Conservation (phyloP, 2,329 filamentous ascomycete species). For the Ophiosphaerella korrae region DNA sequence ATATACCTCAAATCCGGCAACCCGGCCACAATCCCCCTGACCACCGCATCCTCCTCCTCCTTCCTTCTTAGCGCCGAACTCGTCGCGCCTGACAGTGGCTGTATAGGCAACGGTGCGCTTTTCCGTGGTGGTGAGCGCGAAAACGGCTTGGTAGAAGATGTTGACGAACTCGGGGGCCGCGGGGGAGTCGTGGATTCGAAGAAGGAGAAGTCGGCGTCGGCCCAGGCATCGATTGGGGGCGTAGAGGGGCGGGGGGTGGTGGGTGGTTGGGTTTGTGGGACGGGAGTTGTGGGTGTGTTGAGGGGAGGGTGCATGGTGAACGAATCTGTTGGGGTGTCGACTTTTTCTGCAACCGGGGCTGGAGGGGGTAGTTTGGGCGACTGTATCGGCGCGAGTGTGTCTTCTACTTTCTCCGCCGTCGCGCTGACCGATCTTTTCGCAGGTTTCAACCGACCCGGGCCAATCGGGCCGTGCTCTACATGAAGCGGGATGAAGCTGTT, state of each 20-base stretch:
- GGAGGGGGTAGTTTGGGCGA: background rate
- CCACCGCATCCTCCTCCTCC: slow-evolving; percentile 34
- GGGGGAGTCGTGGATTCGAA: slow-evolving; percentile 30
- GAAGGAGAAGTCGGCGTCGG: slow-evolving; percentile 28
- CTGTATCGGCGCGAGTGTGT: background rate
- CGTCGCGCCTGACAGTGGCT: slow-evolving; percentile 32
- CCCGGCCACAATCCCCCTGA: slow-evolving; percentile 29
- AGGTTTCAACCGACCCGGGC: slow-evolving; percentile 34
- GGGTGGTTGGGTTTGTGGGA: slow-evolving; percentile 7
- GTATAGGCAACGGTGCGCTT: slow-evolving; percentile 19
- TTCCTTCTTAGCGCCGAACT: slow-evolving; percentile 32
- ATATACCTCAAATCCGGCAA: slow-evolving; percentile 44
- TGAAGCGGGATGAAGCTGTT: slow-evolving; percentile 34
- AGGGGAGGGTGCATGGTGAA: too few relatives aligned
- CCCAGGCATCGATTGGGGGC: slow-evolving; percentile 17
- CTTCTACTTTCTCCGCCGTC: slow-evolving; percentile 10
- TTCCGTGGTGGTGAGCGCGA: slow-evolving; percentile 24
- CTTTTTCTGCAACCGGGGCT: background rate
- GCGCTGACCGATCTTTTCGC: slow-evolving; percentile 17
- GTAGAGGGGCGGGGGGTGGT: slow-evolving; percentile 5
- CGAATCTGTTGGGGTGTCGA: background rate
- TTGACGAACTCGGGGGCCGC: slow-evolving; percentile 7
- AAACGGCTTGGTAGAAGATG: slow-evolving; percentile 17
- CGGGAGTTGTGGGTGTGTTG: background rate
- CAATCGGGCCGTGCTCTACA: slow-evolving; percentile 35